A percentile compares a stretch with the other conserved stretches of the same genome.
Conservation (phyloP, 2,329 filamentous ascomycete species). For the Bimuria novae-zelandiae region DNA sequence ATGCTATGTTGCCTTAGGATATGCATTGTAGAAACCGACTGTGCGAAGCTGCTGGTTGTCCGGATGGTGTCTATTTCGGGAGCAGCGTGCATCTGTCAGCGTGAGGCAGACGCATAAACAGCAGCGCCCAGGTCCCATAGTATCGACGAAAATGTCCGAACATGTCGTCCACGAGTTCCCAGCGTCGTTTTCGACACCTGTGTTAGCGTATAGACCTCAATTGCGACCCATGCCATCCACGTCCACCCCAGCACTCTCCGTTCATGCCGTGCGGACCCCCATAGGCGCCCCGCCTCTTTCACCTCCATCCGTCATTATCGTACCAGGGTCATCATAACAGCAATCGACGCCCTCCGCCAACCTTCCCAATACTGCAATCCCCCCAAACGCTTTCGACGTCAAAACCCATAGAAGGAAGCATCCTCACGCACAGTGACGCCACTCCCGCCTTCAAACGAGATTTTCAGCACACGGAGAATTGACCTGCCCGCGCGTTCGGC, state of each 20-base stretch:
- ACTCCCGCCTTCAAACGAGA: neutral
- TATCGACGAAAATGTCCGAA: too few relatives aligned
- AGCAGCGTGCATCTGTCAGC: too few relatives aligned
- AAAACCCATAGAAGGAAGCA: neutral
- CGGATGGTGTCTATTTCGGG: too few relatives aligned
- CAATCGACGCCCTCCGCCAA: neutral
- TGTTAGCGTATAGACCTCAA: neutral
- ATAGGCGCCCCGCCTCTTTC: neutral
- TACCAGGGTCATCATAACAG: conserved; percentile 4
- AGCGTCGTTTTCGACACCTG: neutral
- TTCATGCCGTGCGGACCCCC: neutral
- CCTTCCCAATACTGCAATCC: conserved; percentile 4
- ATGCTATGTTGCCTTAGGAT: too few relatives aligned
- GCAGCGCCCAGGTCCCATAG: too few relatives aligned
- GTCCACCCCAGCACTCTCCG: neutral
- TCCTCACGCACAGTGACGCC: neutral
- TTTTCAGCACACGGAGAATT: conserved; percentile 5
- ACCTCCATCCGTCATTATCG: neutral
- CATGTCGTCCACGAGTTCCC: neutral
- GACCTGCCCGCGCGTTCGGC: neutral
- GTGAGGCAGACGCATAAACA: too few relatives aligned
- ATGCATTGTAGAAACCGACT: too few relatives aligned
- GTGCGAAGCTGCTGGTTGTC: too few relatives aligned
- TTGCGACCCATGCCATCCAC: neutral
- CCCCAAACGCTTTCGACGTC: neutral